Percentiles rank a stretch among this genome's conserved stretches.
Evolutionary conservation across 345 rosid species (phyloP).

Genomic region (Eucalyptus sp.): DNA sequence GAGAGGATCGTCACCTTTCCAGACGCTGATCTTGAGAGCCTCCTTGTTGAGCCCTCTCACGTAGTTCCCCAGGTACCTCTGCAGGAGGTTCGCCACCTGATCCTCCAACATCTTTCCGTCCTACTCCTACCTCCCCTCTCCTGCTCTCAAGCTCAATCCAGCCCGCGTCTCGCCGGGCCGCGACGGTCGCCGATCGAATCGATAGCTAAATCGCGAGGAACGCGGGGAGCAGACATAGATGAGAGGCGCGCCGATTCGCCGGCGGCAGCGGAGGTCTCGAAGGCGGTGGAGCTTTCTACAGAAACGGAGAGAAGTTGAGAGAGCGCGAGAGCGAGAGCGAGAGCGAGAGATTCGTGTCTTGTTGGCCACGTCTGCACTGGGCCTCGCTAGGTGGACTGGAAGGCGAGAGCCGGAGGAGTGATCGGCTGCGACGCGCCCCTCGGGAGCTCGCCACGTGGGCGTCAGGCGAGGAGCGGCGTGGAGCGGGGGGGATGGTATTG

Average conservation of each 20-base stretch:
- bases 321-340: neutral
- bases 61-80: slow-evolving; percentile 84
- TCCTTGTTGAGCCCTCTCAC: slow-evolving; percentile 84
- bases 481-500: neutral
- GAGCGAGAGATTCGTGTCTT: neutral
- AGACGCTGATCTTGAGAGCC: slow-evolving; percentile 96
- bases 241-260: neutral
- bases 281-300: neutral
- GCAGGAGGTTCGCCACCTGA: slow-evolving; percentile 86
- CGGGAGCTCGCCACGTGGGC: neutral
- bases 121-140: neutral
- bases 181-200: neutral
- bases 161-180: neutral
- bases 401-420: neutral
- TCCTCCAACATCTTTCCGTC: slow-evolving; percentile 81
- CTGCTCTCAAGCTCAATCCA: neutral
- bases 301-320: neutral
- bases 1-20: slow-evolving; percentile 50
- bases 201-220: neutral
- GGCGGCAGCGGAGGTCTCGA: neutral
- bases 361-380: neutral
- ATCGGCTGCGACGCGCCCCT: neutral
- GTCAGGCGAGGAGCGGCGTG: neutral
- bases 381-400: neutral
- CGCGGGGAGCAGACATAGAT: neutral